Evolutionary conservation across 2,329 filamentous ascomycete species (phyloP).

Genomic region (Keithomyces neogunnii): DNA sequence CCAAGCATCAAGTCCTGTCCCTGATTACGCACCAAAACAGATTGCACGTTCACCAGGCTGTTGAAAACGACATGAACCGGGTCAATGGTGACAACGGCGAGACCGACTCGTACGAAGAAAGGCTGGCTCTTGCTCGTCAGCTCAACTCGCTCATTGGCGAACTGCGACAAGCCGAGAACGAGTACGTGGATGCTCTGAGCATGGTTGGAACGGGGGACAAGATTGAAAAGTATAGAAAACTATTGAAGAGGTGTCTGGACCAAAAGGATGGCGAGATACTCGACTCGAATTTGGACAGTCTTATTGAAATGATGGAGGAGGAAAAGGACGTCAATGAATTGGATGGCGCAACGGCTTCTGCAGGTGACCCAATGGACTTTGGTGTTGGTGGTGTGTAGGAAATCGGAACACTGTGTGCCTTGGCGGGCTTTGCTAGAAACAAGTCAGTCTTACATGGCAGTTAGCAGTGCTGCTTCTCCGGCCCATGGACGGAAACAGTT

Average conservation of each 20-base stretch:
- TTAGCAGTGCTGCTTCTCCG: no score
- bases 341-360: conserved; percentile 20
- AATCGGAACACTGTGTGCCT: background rate
- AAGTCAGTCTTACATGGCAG: no score
- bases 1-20: conserved; percentile 40
- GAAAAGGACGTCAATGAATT: conserved; percentile 39
- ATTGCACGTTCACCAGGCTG: conserved; percentile 41
- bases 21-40: conserved; percentile 44
- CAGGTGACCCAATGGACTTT: conserved; percentile 23
- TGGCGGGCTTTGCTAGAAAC: no score
- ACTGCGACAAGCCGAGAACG: conserved; percentile 52
- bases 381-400: conserved; percentile 5
- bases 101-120: conserved; percentile 43
- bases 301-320: conserved; percentile 57
- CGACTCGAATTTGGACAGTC: conserved; percentile 52
- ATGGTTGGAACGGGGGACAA: conserved; percentile 64
- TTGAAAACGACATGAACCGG: conserved; percentile 40
- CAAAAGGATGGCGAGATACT: conserved; percentile 59
- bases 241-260: conserved; percentile 61
- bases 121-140: conserved; percentile 48
- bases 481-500: no score
- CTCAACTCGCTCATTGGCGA: conserved; percentile 49
- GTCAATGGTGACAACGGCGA: conserved; percentile 37
- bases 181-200: conserved; percentile 61
- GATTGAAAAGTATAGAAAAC: conserved; percentile 62